These are phyloP conservation scores for Candida anutae DNA, from an alignment of 1,139 yeast genomes.

Conservation along the genomic window DNA sequence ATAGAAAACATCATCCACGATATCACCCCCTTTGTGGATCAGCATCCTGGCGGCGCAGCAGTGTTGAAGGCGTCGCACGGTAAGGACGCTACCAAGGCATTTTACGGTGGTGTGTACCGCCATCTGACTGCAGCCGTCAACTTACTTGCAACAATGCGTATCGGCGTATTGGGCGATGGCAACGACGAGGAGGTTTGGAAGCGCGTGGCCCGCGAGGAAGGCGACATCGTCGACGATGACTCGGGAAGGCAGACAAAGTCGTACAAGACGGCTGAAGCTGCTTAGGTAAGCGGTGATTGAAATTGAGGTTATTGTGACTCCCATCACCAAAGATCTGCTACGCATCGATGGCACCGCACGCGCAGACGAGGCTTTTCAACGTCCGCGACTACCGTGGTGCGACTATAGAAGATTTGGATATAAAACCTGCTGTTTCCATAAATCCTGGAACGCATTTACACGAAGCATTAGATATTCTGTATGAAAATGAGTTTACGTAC, in stretches of 20 bases:
- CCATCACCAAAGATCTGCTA: neutral
- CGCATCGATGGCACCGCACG: neutral
- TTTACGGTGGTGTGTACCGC: conserved; percentile 67
- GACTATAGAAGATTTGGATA: conserved; percentile 55
- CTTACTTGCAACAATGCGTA: conserved; percentile 66
- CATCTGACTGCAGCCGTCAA: conserved; percentile 72
- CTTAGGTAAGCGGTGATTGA: conserved; percentile 15
- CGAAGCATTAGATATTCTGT: conserved; percentile 43
- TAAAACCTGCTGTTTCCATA: conserved; percentile 53
- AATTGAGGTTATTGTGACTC: neutral
- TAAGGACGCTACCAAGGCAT: conserved; percentile 65
- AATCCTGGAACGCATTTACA: conserved; percentile 43
- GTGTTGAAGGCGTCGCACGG: conserved; percentile 58
- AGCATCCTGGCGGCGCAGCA: conserved; percentile 67
- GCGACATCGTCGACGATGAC: conserved; percentile 22
- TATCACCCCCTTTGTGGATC: conserved; percentile 63
- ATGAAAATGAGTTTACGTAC: conserved; percentile 49
- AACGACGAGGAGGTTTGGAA: conserved; percentile 82
- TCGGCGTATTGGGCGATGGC: conserved; percentile 70
- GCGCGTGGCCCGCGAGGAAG: conserved; percentile 36
- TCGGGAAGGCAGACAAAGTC: conserved; percentile 7
- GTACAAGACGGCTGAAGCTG: conserved; percentile 40
- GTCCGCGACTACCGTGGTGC: conserved; percentile 49
- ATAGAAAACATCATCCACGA: conserved; percentile 60
- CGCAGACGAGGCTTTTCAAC: too few relatives aligned